Base-by-base conservation (phyloP, 2,329 filamentous ascomycete genomes). In the Sarocladium oryzae region DNA sequence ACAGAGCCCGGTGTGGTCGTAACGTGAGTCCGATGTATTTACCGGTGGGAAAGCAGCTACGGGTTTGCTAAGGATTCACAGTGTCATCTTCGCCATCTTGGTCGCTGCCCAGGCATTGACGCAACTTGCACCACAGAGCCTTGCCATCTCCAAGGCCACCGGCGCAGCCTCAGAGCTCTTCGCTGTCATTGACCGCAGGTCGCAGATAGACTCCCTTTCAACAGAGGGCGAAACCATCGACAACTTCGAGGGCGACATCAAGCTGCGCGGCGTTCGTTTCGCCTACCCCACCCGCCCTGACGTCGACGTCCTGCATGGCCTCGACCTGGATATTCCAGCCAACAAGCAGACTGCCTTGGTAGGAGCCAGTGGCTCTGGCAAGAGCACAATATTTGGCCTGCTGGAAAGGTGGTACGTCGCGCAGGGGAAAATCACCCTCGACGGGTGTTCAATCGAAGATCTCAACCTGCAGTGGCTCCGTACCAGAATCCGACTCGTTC, bases 371-470 rank as follows among this genome's bases (percentile, higher is more conserved):
- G 81, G 81, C 0, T 78, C 71, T 3, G 79, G 79, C 10, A 83
- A 83, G 56, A 80, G 76, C 40, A 82, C 78, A 1, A 70, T 81
- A 3, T 72, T 82, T 5, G 76, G 75, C 0, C 62, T 84, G 2
- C 56, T 83, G 1, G 78, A 83, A 58, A 63, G 82, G 7, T 85
- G 83, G 71, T 86, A 85, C 55, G 70, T 74, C 0, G 66, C 63
- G 0, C 63, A 67, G 0, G 78, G 77, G 0, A 57, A 57, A 1
- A 72, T 81, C 21, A 63, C 60, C 1, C 61, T 79, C 1, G 76
- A 75, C n/a, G 67, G 65, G 2, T 61, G 63, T 21, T 61, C 70
- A 16, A 64, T 80, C 30, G 57, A 63, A 18, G 61, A 67, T 9
- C 57, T 78, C 33, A 73, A 79, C 46, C 53, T 78, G 10, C 72